Base-by-base conservation (phyloP, 2,329 filamentous ascomycete genomes). In the Balansia obtecta region DNA sequence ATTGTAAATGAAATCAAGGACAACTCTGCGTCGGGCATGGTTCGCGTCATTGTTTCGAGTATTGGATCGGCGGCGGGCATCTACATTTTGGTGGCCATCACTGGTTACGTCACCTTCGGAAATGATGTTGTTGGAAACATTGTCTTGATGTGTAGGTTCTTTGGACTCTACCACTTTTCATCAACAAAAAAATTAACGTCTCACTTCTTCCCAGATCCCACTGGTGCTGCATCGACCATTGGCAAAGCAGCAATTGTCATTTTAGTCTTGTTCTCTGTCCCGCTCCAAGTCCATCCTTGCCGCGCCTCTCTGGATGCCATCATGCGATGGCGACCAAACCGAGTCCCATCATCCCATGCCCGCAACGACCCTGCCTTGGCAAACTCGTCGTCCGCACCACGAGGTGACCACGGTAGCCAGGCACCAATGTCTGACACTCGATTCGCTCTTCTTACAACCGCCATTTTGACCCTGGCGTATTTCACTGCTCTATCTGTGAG, bases 191-290 rank as follows among this genome's bases (percentile, higher is more conserved):
- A 13, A 13, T n/a, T n/a, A 16, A 16, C 16, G 11, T 13, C 61
- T 66, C 55, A 67, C 49, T 33, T 4, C 41, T 18, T 22, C 20
- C 8, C 12, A 69, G 67, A 69, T 46, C 67, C 66, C 6, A 69
- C 67, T 5, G 66, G 67, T 32, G 76, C 88, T 42, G 83, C 86
- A 15, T 91, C 90, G 1, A 97, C 91, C 1, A 89, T 98, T 58
- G 93, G 88, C 49, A 91, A 94, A 57, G 88, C 89, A 2, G 93
- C 93, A 45, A 98, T 98, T 56, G 93, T 98, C 38, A 77, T 97
- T 52, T 80, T 98, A 1, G 93, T 98, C 58, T 89, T 94, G 66
- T 97, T 98, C 65, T 95, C 89, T 15, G 91, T 97, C 54, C 93
- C 93, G 1, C 77, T 98, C 1, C 93, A 98, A 67, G 85, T 95